phyloP scores from a whole-genome alignment of 257 asterid genomes.

The Solanum rostratum region DNA sequence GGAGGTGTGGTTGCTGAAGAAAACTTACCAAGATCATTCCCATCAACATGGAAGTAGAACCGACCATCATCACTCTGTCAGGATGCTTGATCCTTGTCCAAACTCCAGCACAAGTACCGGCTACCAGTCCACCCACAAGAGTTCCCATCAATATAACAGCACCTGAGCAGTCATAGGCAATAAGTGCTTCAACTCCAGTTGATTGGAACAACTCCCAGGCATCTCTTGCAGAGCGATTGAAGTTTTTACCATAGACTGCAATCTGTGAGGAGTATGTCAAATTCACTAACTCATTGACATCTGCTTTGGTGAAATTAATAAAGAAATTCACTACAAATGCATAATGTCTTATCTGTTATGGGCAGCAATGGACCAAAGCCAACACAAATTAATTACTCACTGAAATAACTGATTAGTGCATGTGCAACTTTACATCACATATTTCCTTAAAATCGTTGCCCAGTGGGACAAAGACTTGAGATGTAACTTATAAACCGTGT shows the following conservation, averaged over 20 bases:
- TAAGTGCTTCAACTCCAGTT: conserved; percentile 89
- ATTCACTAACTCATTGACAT: neutral
- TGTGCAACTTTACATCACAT: neutral
- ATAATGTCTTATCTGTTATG: neutral
- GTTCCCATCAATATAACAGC: conserved; percentile 93
- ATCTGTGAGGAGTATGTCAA: conserved; percentile 35
- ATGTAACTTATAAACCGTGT: neutral
- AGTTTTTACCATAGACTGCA: conserved; percentile 89
- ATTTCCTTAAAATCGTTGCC: neutral
- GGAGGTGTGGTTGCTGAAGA: neutral
- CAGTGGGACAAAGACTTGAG: neutral
- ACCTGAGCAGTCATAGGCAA: conserved; percentile 95
- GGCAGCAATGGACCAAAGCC: neutral
- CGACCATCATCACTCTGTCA: conserved; percentile 74
- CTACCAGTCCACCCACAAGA: conserved; percentile 69
- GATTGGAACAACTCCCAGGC: conserved; percentile 99
- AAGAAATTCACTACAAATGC: neutral
- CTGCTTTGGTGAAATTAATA: neutral
- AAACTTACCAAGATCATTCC: conserved; percentile 89
- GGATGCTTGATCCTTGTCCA: conserved; percentile 77
- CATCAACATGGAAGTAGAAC: conserved; percentile 86
- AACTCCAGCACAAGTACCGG: conserved; percentile 76
- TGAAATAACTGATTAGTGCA: neutral
- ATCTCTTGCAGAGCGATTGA: conserved; percentile 90
- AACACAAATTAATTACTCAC: neutral